Base-by-base conservation (phyloP, 371 early-diverging fungal species). In the Apophysomyces sp. region DNA sequence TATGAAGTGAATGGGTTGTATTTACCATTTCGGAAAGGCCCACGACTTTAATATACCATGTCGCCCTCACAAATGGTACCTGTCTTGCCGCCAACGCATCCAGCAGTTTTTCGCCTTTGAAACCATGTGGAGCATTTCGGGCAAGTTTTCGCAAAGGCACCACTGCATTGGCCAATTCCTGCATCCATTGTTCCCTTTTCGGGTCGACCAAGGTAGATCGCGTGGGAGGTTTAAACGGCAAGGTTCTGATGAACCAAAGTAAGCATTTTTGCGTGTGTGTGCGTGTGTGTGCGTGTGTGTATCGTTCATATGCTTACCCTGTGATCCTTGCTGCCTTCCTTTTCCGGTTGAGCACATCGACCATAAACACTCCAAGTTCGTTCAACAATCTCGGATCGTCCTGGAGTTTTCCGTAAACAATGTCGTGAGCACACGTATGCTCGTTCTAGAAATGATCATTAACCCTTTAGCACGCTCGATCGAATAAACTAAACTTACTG, bases 31-130 rank as follows among this genome's bases (percentile, higher is more conserved):
- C 88, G 24, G 77, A 76, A 18, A 82, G 57, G 31, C 83, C 90
- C 5, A 88, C 83, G 30, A 89, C 77, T 58, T 89, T 86, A 32
- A 91, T 87, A 54, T 84, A 88, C 92, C 92, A 92, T 7, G 89
- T 74, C 0, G 92, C 90, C n/a, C 91, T 77, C 37, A 82, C 63
- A 56, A 90, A 72, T 0, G 92, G 90, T 2, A 92, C 89, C 30
- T 78, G 81, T 24, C 83, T 76, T 37, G 72, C 64, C 8, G 84
- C 81, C 58, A 92, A 62, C 4, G 80, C 63, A 15, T 90, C 90
- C 15, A 91, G 57, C 30, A 92, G 60, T 34, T 83, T 83, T 21
- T 86, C 89, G 7, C 85, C 83, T 34, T 90, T 88, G 69, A 87
- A 81, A n/a, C 82, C 86, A 70, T 84, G 85, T 16, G 87, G 87